Base-by-base conservation (phyloP, 768 basidiomycete species). In the Kondoa subrosea region DNA sequence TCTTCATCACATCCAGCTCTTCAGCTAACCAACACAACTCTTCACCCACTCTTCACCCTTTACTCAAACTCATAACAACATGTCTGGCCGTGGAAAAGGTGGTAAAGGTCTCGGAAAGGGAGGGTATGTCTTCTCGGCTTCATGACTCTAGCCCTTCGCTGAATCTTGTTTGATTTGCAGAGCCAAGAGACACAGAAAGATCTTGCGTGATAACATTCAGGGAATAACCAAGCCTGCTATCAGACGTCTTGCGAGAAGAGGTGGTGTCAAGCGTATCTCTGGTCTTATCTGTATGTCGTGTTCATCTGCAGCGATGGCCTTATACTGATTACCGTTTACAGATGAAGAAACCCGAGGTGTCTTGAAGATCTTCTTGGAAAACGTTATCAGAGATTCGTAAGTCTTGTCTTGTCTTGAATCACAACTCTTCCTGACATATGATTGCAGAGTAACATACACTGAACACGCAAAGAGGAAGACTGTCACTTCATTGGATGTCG, bases 61-160 rank as follows among this genome's bases (percentile, higher is more conserved):
- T 61, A 56, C 70, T 69, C 58, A 27, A 65, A 65, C 57, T 56
- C 29, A 15, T 69, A 73, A 72, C 81, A 77, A 76, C 77, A 92
- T 95, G 91, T 92, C 91, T 84, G 91, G 91, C 81, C 90, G 91
- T 78, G 91, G 91, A 78, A 93, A 92, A 82, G 80, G 80, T 71
- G 81, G 81, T 66, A 81, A 81, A 73, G 79, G 79, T 76, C 77
- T 80, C 71, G 79, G 79, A 33, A 79, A 80, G 74, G 79, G 79
- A 64, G 79, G 74, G 67, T 25, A 56, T 15, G 15, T 25, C 56
- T 56, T 56, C 56, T 25, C 56, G 56, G 15, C 56, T 56, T 25
- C 15, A 56, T 25, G 15, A 56, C 15, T 25, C 56, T 15, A 15
- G 15, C 15, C 15, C 56, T 56, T 56, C 25, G 56, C 56, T 25